These are phyloP conservation scores for Lactarius quietus DNA, from an alignment of 768 basidiomycete genomes.

Conservation along the genomic window DNA sequence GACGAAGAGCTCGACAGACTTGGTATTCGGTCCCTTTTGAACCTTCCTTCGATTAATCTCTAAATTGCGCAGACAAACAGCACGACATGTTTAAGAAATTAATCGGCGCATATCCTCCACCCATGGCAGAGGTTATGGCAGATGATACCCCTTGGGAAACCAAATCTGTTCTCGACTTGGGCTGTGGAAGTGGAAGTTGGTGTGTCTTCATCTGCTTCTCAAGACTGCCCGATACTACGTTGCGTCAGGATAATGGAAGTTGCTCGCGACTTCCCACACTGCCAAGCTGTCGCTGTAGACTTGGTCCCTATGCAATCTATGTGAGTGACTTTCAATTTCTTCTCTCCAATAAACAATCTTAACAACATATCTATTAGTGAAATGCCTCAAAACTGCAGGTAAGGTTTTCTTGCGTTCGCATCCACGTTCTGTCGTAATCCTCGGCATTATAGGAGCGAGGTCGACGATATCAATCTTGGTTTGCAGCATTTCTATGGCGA, in stretches of 20 bases:
- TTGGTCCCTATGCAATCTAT: conserved; percentile 72
- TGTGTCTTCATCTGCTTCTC: conserved; percentile 23
- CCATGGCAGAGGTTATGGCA: conserved; percentile 51
- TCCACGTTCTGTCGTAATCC: conserved; percentile 5
- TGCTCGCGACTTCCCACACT: conserved; percentile 68
- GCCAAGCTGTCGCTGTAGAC: conserved; percentile 69
- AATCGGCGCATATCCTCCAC: conserved; percentile 65
- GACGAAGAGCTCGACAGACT: conserved; percentile 71
- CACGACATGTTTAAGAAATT: conserved; percentile 59
- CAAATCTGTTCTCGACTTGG: conserved; percentile 69
- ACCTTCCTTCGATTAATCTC: not conserved
- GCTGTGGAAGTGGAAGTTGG: conserved; percentile 80
- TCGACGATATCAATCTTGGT: conserved; percentile 82
- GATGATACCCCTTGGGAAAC: conserved; percentile 53
- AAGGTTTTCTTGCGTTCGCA: conserved; percentile 9
- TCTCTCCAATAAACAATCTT: conserved; percentile 14
- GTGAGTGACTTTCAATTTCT: conserved; percentile 41
- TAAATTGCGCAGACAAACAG: conserved; percentile 52
- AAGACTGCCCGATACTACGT: conserved; percentile 9
- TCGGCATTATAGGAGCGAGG: conserved; percentile 56
- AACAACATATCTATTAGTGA: conserved; percentile 37
- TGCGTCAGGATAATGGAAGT: conserved; percentile 66
- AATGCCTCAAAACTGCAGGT: conserved; percentile 74
- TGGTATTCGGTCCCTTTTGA: conserved; percentile 38
- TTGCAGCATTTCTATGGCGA: conserved; percentile 77